These are phyloP conservation scores for Taphrina confusa DNA, from an alignment of 1,139 yeast species.

Conservation along the genomic window DNA sequence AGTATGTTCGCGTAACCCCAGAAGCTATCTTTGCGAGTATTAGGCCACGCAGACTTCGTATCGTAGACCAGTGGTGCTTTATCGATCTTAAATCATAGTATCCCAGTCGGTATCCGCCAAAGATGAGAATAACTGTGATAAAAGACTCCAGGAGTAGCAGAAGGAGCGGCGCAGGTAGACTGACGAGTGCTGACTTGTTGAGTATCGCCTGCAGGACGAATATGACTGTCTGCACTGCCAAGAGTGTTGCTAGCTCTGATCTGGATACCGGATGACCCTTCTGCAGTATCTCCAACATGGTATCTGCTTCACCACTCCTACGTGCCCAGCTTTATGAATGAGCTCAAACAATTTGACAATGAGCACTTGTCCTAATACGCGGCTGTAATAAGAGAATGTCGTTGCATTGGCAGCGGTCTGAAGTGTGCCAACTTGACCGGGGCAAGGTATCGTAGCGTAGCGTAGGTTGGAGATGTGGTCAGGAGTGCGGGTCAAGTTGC, in stretches of 20 bases:
- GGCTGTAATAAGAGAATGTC: no score
- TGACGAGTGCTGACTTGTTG: constrained; percentile 30
- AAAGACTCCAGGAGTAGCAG: constrained; percentile 27
- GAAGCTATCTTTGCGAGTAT: constrained; percentile 19
- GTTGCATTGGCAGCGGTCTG: no score
- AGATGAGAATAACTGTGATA: constrained; percentile 23
- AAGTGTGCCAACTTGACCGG: no score
- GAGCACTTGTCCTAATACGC: no score
- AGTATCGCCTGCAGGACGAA: constrained; percentile 31
- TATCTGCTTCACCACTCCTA: background rate
- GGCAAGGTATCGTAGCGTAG: no score
- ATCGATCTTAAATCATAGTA: constrained; percentile 21
- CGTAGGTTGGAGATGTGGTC: no score
- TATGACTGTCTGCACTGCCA: constrained; percentile 27
- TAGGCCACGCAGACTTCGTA: constrained; percentile 11
- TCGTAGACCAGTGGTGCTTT: constrained; percentile 17
- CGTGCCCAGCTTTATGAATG: no score
- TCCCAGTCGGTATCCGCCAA: constrained; percentile 10
- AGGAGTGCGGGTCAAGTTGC: no score
- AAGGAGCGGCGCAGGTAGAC: constrained; percentile 27
- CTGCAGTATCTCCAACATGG: constrained; percentile 18
- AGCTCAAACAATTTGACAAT: no score
- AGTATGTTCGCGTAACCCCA: constrained; percentile 33
- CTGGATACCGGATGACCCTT: constrained; percentile 19
- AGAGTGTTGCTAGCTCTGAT: constrained; percentile 17